A percentile compares a stretch with the other conserved stretches of the same genome.
These are phyloP conservation scores for Coemansia sp. DNA, from an alignment of 192 early-diverging fungal genomes.

Conservation along the genomic window DNA sequence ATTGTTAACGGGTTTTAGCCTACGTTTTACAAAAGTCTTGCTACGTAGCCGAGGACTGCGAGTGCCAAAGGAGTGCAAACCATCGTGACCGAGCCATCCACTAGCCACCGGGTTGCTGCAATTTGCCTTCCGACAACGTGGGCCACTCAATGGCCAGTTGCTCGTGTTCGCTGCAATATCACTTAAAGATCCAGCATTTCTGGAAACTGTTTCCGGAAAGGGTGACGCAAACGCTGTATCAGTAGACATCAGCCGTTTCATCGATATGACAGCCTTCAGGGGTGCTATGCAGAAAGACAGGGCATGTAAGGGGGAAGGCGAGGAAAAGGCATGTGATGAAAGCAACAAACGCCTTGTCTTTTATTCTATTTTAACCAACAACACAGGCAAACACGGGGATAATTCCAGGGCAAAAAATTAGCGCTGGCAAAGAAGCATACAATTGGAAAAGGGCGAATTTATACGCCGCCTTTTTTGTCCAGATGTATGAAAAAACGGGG, in stretches of 20 bases:
- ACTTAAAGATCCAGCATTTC: background rate
- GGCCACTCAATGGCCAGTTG: background rate
- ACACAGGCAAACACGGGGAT: background rate
- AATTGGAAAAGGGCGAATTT: background rate
- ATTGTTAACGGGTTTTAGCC: too few species aligned
- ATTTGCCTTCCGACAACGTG: background rate
- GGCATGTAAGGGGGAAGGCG: background rate
- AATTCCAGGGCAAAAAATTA: background rate
- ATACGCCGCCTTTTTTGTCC: background rate
- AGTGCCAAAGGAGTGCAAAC: too few species aligned
- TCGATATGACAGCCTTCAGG: background rate
- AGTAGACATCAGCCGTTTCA: background rate
- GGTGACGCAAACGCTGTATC: slow-evolving; percentile 7
- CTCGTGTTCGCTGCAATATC: background rate
- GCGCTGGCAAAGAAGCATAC: background rate
- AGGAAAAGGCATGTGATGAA: background rate
- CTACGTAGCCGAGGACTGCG: too few species aligned
- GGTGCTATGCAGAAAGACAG: background rate
- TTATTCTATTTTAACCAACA: background rate
- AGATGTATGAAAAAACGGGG: background rate
- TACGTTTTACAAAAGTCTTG: too few species aligned
- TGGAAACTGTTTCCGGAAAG: background rate
- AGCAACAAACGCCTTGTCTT: background rate
- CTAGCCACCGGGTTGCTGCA: too few species aligned
- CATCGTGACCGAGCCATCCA: too few species aligned